These are phyloP conservation scores for Bullera alba DNA, from an alignment of 768 basidiomycete genomes.

Conservation along the genomic window DNA sequence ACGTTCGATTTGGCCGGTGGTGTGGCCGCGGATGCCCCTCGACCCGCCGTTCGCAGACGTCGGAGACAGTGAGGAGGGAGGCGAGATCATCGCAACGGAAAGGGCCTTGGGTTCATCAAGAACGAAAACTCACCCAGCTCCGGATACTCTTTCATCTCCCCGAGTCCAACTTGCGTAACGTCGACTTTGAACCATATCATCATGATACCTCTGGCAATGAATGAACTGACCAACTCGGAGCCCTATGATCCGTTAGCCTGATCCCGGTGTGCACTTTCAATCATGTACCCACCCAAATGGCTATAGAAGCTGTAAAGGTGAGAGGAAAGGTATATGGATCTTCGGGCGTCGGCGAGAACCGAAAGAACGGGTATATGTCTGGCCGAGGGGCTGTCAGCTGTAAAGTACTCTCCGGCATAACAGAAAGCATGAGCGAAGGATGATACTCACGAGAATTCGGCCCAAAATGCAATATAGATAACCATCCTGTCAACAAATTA, in stretches of 20 bases:
- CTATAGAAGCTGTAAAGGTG: conserved; percentile 47
- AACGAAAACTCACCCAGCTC: conserved; percentile 27
- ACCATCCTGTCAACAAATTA: conserved; percentile 41
- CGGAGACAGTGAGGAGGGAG: no score
- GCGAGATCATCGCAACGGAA: no score
- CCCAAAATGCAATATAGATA: conserved; percentile 47
- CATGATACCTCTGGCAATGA: conserved; percentile 45
- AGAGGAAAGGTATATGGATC: conserved; percentile 50
- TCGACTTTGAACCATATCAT: conserved; percentile 42
- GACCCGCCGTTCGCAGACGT: not conserved
- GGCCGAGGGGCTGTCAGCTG: conserved; percentile 1
- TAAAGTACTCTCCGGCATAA: not conserved
- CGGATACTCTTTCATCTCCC: conserved; percentile 48
- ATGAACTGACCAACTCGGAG: conserved; percentile 46
- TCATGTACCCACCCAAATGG: conserved; percentile 44
- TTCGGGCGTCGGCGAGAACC: conserved; percentile 41
- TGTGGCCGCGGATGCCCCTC: not conserved
- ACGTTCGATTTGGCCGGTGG: no score
- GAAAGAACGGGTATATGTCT: conserved; percentile 50
- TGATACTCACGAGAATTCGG: conserved; percentile 42
- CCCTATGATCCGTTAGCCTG: conserved; percentile 20
- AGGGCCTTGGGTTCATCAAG: not conserved
- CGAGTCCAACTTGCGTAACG: conserved; percentile 46
- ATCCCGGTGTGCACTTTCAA: not conserved
- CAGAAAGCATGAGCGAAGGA: not conserved